Evolutionary conservation across 371 early-diverging fungal genomes (phyloP).

Genomic region (Sporodiniella umbellata): DNA sequence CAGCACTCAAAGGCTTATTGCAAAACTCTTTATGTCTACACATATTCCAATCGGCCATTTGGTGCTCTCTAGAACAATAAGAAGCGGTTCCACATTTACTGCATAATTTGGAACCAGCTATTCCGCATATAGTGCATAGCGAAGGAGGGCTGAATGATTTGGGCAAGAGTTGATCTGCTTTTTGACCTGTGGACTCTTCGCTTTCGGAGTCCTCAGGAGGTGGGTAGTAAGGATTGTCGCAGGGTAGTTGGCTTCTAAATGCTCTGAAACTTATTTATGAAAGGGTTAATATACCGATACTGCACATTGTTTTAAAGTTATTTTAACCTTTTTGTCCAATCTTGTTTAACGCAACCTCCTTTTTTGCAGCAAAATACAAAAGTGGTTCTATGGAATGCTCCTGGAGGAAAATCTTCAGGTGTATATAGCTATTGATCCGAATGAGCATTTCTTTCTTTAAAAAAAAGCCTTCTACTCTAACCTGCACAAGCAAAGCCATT

Average conservation of each 20-base stretch:
- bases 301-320: no score
- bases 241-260: slow-evolving; percentile 82
- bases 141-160: slow-evolving; percentile 36
- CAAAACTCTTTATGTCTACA: slow-evolving; percentile 76
- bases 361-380: slow-evolving; percentile 91
- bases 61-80: slow-evolving; percentile 89
- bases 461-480: slow-evolving; percentile 30
- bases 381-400: slow-evolving; percentile 87
- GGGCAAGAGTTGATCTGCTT: slow-evolving; percentile 20
- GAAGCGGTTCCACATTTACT: slow-evolving; percentile 65
- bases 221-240: slow-evolving; percentile 71
- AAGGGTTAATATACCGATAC: neutral
- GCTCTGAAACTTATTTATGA: slow-evolving; percentile 79
- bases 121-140: slow-evolving; percentile 65
- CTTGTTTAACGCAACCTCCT: slow-evolving; percentile 71
- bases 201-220: slow-evolving; percentile 36
- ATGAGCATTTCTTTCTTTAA: neutral
- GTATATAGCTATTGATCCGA: slow-evolving; percentile 75
- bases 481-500: slow-evolving; percentile 85
- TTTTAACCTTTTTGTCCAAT: slow-evolving; percentile 56
- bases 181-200: slow-evolving; percentile 29
- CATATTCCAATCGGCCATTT: slow-evolving; percentile 78
- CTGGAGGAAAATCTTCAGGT: slow-evolving; percentile 83
- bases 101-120: slow-evolving; percentile 78
- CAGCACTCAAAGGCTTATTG: slow-evolving; percentile 19